Percentiles rank a stretch among this genome's conserved stretches.
These are phyloP conservation scores for Paraglomus occultum DNA, from an alignment of 192 early-diverging fungal genomes.

Conservation along the genomic window DNA sequence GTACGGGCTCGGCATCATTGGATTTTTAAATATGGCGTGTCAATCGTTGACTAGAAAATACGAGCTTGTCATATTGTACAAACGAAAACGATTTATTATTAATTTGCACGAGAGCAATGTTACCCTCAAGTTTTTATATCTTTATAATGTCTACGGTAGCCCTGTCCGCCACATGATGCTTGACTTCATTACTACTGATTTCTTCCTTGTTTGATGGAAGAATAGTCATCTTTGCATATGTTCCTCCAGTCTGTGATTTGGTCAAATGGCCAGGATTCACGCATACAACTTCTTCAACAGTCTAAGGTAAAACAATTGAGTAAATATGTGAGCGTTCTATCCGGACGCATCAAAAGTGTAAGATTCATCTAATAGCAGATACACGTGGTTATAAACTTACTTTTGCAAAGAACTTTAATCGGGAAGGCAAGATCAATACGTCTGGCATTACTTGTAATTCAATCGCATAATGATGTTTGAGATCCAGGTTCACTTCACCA, in stretches of 20 bases:
- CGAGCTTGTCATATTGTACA: too few relatives aligned
- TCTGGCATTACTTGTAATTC: slow-evolving; percentile 69
- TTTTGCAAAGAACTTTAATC: slow-evolving; percentile 71
- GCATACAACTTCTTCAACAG: slow-evolving; percentile 71
- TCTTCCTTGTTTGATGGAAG: slow-evolving; percentile 48
- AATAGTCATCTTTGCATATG: slow-evolving; percentile 74
- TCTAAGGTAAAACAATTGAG: slow-evolving; percentile 22
- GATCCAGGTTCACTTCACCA: slow-evolving; percentile 37
- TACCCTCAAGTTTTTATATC: too few relatives aligned
- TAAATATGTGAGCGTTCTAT: not conserved
- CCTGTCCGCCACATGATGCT: too few relatives aligned
- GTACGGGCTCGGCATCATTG: too few relatives aligned
- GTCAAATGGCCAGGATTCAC: slow-evolving; percentile 82
- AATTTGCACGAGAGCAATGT: too few relatives aligned
- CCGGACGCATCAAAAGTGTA: not conserved
- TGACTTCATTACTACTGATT: too few relatives aligned
- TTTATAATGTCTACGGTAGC: too few relatives aligned
- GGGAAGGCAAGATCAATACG: slow-evolving; percentile 74
- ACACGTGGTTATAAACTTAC: slow-evolving; percentile 23
- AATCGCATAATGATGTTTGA: slow-evolving; percentile 39
- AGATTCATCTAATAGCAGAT: not conserved
- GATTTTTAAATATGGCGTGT: too few relatives aligned
- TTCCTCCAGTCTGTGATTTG: slow-evolving; percentile 73
- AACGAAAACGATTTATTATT: too few relatives aligned
- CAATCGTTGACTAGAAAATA: too few relatives aligned